phyloP scores from a whole-genome alignment of 164 flowering plant genomes.

The Umbellularia californica region DNA sequence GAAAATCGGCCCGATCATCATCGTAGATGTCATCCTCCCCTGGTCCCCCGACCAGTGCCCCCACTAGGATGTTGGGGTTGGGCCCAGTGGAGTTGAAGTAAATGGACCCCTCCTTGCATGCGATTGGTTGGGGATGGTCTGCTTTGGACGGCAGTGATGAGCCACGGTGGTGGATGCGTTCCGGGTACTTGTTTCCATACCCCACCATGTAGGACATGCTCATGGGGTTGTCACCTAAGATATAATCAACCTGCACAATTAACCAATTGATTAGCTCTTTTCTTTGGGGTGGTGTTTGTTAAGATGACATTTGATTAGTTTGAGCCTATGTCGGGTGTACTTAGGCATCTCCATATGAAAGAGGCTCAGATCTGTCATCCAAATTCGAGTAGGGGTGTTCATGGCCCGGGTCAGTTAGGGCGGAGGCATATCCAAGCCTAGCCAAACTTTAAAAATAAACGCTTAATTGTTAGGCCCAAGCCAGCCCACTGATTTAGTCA shows the following conservation, averaged over 20 bases:
- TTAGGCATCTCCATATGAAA: no score
- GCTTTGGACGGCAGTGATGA: slow-evolving; percentile 78
- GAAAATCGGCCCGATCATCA: slow-evolving; percentile 71
- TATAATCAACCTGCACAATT: slow-evolving; percentile 68
- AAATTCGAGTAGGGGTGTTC: no score
- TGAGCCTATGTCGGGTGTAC: no score
- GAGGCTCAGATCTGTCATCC: no score
- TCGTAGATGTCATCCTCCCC: slow-evolving; percentile 69
- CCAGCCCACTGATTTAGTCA: no score
- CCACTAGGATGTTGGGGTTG: slow-evolving; percentile 65
- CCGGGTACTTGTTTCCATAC: slow-evolving; percentile 62
- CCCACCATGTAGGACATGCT: slow-evolving; percentile 92
- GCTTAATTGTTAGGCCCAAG: no score
- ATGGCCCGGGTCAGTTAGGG: no score
- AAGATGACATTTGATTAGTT: no score
- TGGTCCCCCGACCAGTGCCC: slow-evolving; percentile 89
- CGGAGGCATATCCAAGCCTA: no score
- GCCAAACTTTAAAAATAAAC: no score
- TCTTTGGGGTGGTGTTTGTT: no score
- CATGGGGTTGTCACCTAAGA: slow-evolving; percentile 78
- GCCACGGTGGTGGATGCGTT: slow-evolving; percentile 81
- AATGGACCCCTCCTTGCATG: slow-evolving; percentile 71
- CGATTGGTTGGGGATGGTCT: slow-evolving; percentile 62
- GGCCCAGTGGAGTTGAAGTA: slow-evolving; percentile 71
- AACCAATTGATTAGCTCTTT: no score